Conservation (phyloP, 345 rosid species). For the Gossypium rotundifolium region DNA sequence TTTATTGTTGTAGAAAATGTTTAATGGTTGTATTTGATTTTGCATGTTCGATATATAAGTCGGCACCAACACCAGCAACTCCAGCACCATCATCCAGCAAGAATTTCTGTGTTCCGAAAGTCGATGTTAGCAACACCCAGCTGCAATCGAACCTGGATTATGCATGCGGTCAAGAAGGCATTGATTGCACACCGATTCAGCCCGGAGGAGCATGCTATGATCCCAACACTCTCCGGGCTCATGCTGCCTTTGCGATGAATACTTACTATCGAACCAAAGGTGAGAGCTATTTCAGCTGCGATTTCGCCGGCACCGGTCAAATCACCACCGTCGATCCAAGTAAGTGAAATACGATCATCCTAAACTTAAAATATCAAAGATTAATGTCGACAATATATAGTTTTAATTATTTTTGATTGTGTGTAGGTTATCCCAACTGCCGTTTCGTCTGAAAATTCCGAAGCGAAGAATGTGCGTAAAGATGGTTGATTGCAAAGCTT, state of each 20-base stretch:
- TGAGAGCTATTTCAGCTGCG: conserved; percentile 28
- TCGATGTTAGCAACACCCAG: conserved; percentile 31
- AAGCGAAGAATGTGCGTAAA: not conserved
- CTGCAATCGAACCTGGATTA: conserved; percentile 58
- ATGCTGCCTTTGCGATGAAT: conserved; percentile 65
- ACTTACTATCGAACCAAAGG: conserved; percentile 55
- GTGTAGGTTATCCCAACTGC: conserved; percentile 30
- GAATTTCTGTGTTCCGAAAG: conserved; percentile 58
- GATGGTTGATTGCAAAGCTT: not conserved
- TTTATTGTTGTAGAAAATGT: not conserved
- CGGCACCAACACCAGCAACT: not conserved
- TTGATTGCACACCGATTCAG: conserved; percentile 68
- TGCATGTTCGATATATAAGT: not conserved
- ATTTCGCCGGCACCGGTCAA: conserved; percentile 44
- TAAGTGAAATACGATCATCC: conserved; percentile 15
- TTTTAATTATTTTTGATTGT: not conserved
- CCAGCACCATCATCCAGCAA: conserved; percentile 20
- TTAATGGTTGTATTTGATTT: not conserved
- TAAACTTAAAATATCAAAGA: not conserved
- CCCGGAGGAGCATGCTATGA: conserved; percentile 62
- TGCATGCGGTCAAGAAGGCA: conserved; percentile 63
- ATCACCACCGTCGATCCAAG: conserved; percentile 44
- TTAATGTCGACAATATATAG: not conserved
- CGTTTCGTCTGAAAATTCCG: conserved; percentile 12
- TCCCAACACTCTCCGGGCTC: conserved; percentile 44